These are phyloP conservation scores for Yueomyces sinensis DNA, from an alignment of 805 yeast genomes.

Conservation along the genomic window DNA sequence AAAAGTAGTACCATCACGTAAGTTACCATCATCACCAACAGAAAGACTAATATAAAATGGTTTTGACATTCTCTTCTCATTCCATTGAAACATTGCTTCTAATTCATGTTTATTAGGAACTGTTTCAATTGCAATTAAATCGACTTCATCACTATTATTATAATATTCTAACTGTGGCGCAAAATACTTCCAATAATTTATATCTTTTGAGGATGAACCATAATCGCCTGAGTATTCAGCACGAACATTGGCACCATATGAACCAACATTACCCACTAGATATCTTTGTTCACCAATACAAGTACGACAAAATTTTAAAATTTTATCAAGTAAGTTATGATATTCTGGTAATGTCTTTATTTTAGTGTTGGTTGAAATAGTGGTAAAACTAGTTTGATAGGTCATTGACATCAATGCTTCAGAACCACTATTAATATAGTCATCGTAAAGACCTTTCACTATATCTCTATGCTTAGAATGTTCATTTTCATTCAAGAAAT, in stretches of 20 bases:
- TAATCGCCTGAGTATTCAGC: conserved; percentile 67
- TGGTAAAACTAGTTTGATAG: conserved; percentile 40
- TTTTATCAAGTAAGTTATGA: conserved; percentile 9
- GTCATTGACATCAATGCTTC: conserved; percentile 42
- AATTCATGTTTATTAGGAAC: conserved; percentile 52
- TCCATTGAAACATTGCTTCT: conserved; percentile 30
- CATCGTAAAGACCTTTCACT: conserved; percentile 34
- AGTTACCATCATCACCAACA: conserved; percentile 22
- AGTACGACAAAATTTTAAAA: conserved; percentile 11
- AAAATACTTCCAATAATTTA: conserved; percentile 22
- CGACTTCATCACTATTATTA: conserved; percentile 36
- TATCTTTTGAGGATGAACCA: conserved; percentile 16
- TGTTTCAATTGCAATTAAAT: conserved; percentile 57
- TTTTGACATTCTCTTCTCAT: conserved; percentile 25
- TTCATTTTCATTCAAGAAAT: conserved; percentile 12
- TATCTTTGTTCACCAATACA: conserved; percentile 14
- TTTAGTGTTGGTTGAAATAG: conserved; percentile 24
- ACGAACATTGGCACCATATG: conserved; percentile 59
- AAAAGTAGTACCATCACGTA: conserved; percentile 41
- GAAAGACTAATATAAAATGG: conserved; percentile 36
- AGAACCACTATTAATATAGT: conserved; percentile 41
- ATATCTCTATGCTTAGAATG: conserved; percentile 26
- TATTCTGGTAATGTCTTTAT: conserved; percentile 12
- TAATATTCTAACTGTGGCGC: conserved; percentile 31
- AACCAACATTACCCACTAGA: conserved; percentile 51